A percentile compares a stretch with the other conserved stretches of the same genome.
Conservation (phyloP, 2,329 filamentous ascomycete species). For the Tolypocladium inflatum region DNA sequence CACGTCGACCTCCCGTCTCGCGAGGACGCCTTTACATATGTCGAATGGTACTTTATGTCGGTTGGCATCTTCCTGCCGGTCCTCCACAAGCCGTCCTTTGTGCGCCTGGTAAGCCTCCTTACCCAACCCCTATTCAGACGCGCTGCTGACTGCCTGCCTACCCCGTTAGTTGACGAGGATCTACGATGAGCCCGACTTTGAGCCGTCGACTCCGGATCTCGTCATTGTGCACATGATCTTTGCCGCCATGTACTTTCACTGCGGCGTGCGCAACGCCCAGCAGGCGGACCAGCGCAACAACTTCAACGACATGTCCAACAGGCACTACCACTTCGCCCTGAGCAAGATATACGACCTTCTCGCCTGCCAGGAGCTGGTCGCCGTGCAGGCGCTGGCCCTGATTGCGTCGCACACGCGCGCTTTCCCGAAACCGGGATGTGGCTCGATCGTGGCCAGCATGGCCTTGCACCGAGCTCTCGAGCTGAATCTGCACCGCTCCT, state of each 20-base stretch:
- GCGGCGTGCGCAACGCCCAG: constrained; percentile 58
- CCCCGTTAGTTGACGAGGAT: constrained; percentile 45
- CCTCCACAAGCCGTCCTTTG: constrained; percentile 67
- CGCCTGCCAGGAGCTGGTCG: constrained; percentile 49
- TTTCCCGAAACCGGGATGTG: constrained; percentile 71
- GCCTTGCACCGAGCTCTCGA: constrained; percentile 64
- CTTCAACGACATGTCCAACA: constrained; percentile 58
- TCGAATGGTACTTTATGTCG: constrained; percentile 66
- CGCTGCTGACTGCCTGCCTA: neutral
- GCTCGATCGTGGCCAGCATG: constrained; percentile 56
- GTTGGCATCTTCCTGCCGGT: constrained; percentile 65
- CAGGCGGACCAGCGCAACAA: constrained; percentile 41
- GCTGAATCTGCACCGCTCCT: constrained; percentile 64
- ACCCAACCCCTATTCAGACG: too few species aligned
- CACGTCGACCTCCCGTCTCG: constrained; percentile 53
- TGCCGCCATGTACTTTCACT: constrained; percentile 69
- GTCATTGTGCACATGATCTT: constrained; percentile 73
- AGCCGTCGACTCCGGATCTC: constrained; percentile 52
- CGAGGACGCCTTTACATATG: constrained; percentile 56
- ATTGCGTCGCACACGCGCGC: constrained; percentile 64
- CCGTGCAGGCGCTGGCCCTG: constrained; percentile 65
- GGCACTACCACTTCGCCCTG: constrained; percentile 69
- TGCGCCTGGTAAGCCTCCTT: constrained; percentile 47
- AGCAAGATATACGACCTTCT: constrained; percentile 59
- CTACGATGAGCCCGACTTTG: constrained; percentile 59